Evolutionary conservation across 192 early-diverging fungal species (phyloP).

Genomic region (Rhizophagus sp.): DNA sequence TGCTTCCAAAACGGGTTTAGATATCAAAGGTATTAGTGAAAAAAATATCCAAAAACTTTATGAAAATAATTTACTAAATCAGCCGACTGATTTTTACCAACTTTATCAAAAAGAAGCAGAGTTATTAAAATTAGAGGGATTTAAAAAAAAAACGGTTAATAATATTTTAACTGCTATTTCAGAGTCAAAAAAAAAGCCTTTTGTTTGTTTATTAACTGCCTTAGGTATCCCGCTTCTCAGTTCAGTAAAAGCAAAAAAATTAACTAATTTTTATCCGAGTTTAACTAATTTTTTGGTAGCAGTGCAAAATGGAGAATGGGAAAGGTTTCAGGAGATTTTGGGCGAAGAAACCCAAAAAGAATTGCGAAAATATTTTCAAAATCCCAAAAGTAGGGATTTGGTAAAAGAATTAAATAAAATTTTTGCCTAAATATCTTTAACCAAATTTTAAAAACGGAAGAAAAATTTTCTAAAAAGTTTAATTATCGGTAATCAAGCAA

Average conservation of each 20-base stretch:
- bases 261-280: conserved; percentile 5
- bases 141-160: not conserved
- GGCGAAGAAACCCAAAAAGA: conserved; percentile 7
- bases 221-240: not conserved
- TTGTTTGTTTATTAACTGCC: not conserved
- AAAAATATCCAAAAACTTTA: conserved; percentile 12
- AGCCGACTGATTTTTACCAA: conserved; percentile 2
- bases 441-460: too few relatives aligned
- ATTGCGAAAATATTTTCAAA: too few relatives aligned
- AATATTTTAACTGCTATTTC: not conserved
- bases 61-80: not conserved
- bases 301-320: too few relatives aligned
- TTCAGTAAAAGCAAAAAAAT: conserved; percentile 2
- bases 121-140: not conserved
- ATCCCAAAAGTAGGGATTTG: too few relatives aligned
- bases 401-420: too few relatives aligned
- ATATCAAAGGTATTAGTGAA: conserved; percentile 8
- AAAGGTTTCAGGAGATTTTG: not conserved
- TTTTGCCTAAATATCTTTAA: too few relatives aligned
- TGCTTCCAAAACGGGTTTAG: not conserved
- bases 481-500: too few relatives aligned
- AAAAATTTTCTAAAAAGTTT: too few relatives aligned
- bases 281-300: not conserved
- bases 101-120: not conserved
- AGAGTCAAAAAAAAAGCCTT: conserved; percentile 2